Conservation (phyloP, 192 early-diverging fungal species). For the Chytriomyces confervae region DNA sequence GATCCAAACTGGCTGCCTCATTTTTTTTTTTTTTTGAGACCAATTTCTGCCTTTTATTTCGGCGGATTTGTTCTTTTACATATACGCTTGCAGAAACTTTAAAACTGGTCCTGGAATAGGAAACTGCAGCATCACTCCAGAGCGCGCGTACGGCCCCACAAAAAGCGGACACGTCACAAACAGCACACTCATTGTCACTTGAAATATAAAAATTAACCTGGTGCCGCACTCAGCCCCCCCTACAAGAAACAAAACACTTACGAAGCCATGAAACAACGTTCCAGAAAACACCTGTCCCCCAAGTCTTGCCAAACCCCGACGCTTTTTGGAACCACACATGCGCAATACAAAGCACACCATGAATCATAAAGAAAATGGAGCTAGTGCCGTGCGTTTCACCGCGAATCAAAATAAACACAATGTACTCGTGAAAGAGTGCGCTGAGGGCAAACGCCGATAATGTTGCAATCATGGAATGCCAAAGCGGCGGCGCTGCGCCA, state of each 20-base stretch:
- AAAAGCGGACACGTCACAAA: slow-evolving; percentile 6
- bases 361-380: slow-evolving; percentile 2
- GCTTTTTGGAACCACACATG: not conserved
- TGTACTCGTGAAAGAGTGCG: slow-evolving; percentile 14
- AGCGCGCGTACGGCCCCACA: slow-evolving; percentile 8
- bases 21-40: too few relatives aligned
- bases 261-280: slow-evolving; percentile 1
- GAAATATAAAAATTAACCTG: too few relatives aligned
- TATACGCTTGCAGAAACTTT: not conserved
- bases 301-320: slow-evolving; percentile 8
- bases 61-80: not conserved
- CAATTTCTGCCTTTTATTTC: too few relatives aligned
- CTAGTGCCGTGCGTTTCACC: not conserved
- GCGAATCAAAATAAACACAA: slow-evolving; percentile 7
- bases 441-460: slow-evolving; percentile 6
- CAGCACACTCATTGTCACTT: not conserved
- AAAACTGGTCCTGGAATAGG: not conserved
- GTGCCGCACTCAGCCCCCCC: too few relatives aligned
- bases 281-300: not conserved
- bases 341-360: slow-evolving; percentile 8
- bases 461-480: not conserved
- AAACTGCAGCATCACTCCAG: not conserved
- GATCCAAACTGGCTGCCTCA: too few relatives aligned
- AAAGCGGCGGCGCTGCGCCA: not conserved
- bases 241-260: not conserved